Evolutionary conservation across 306 rosid species (phyloP).

Genomic region (Quercus glauca): DNA sequence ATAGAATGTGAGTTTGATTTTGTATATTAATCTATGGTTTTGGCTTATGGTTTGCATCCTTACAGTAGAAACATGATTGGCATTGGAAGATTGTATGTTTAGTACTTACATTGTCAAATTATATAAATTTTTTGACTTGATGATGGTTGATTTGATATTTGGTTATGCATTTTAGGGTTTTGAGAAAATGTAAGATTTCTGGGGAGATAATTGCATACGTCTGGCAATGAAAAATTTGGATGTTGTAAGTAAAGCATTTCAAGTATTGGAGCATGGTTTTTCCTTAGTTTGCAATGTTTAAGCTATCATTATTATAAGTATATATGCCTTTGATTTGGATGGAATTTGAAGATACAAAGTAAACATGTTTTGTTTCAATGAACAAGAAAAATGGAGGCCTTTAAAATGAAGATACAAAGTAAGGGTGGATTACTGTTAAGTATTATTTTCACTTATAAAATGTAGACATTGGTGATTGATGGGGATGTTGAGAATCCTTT

Average conservation of each 20-base stretch:
- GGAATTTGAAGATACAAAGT: neutral
- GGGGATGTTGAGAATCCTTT: too few relatives aligned
- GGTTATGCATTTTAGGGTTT: conserved; percentile 43
- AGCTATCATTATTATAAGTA: too few relatives aligned
- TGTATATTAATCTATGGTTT: neutral
- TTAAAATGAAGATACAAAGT: too few relatives aligned
- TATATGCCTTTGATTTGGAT: too few relatives aligned
- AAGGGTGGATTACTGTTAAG: too few relatives aligned
- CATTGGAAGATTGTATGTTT: conserved; percentile 55
- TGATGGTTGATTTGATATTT: conserved; percentile 26
- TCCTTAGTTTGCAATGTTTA: neutral
- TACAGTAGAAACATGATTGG: conserved; percentile 50
- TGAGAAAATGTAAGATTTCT: conserved; percentile 75
- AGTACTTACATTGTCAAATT: conserved; percentile 8
- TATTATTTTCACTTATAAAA: too few relatives aligned
- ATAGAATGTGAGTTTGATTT: conserved; percentile 3
- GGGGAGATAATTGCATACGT: conserved; percentile 67
- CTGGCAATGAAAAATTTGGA: conserved; percentile 42
- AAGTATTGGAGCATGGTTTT: neutral
- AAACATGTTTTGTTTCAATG: neutral
- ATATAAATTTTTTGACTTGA: neutral
- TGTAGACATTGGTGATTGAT: too few relatives aligned
- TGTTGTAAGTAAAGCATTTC: conserved; percentile 58
- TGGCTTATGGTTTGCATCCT: conserved; percentile 12
- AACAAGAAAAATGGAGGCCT: neutral